These are phyloP conservation scores for Megacollybia marginata DNA, from an alignment of 768 basidiomycete genomes.

Conservation along the genomic window DNA sequence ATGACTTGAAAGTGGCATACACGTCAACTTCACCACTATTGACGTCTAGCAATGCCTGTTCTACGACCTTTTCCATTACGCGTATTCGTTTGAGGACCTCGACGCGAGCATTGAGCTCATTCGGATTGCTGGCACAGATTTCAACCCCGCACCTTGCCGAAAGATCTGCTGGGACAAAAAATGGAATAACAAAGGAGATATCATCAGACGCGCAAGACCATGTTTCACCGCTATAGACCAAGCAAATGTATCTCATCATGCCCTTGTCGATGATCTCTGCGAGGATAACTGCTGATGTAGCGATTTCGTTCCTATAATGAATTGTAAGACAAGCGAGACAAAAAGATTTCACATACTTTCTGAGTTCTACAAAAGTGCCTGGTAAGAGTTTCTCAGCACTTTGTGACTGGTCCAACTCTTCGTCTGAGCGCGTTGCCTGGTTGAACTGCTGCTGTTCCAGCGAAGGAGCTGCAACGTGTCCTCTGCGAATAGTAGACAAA, in stretches of 20 bases:
- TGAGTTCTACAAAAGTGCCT: constrained; percentile 47
- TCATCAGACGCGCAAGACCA: constrained; percentile 44
- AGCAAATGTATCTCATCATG: constrained; percentile 8
- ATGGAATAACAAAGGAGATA: constrained; percentile 53
- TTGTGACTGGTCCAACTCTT: no score
- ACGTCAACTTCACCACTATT: constrained; percentile 22
- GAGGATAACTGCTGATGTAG: constrained; percentile 28
- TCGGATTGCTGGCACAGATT: constrained; percentile 17
- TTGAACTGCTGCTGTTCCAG: constrained; percentile 17
- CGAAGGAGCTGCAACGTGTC: constrained; percentile 7
- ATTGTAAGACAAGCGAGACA: background rate
- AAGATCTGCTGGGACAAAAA: constrained; percentile 40
- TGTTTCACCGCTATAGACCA: constrained; percentile 45
- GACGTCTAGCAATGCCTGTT: constrained; percentile 27
- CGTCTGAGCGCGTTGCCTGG: no score
- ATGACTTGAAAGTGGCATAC: constrained; percentile 39
- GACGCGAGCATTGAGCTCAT: constrained; percentile 52
- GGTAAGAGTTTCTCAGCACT: constrained; percentile 15
- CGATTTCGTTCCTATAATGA: constrained; percentile 22
- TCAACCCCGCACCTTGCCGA: constrained; percentile 39
- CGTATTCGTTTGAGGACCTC: constrained; percentile 56
- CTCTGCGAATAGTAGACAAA: no score
- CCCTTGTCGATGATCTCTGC: constrained; percentile 17
- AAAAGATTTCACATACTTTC: constrained; percentile 29
- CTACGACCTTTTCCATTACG: constrained; percentile 39